A percentile compares a stretch with the other conserved stretches of the same genome.
phyloP scores from a whole-genome alignment of 2,329 filamentous ascomycete genomes.

The Alternaria consortialis region DNA sequence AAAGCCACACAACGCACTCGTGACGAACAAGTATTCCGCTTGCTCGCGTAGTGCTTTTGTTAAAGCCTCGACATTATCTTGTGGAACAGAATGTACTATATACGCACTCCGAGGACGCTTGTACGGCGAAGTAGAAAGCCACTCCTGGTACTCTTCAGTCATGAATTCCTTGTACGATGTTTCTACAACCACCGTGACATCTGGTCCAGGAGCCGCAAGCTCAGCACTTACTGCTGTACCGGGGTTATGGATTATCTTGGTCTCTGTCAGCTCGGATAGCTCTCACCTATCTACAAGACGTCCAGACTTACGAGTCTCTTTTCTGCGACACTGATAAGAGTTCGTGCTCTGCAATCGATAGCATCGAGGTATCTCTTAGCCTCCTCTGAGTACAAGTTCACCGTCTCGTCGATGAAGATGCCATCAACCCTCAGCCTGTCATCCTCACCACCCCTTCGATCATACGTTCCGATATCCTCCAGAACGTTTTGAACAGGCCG shows the following conservation, averaged over 20 bases:
- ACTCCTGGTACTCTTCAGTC: conserved; percentile 32
- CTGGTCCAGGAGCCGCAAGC: conserved; percentile 34
- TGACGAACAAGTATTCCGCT: conserved; percentile 40
- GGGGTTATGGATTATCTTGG: conserved; percentile 43
- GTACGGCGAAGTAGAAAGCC: conserved; percentile 37
- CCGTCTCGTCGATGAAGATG: conserved; percentile 63
- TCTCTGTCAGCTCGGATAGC: neutral
- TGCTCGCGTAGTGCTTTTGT: conserved; percentile 20
- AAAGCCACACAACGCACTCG: conserved; percentile 27
- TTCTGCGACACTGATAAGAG: conserved; percentile 10
- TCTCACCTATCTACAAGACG: neutral
- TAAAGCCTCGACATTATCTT: conserved; percentile 22
- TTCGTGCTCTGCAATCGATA: conserved; percentile 27
- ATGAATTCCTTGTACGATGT: conserved; percentile 28
- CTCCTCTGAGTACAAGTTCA: conserved; percentile 36
- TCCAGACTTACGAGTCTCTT: conserved; percentile 20
- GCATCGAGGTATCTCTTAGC: conserved; percentile 31
- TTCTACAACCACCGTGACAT: conserved; percentile 41
- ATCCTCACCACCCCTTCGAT: conserved; percentile 49
- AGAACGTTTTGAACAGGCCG: conserved; percentile 27
- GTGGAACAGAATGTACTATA: conserved; percentile 40
- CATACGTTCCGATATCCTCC: conserved; percentile 58
- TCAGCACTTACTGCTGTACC: conserved; percentile 35
- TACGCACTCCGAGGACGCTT: conserved; percentile 30
- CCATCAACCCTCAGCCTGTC: conserved; percentile 54